Percentiles rank a stretch among this genome's conserved stretches.
Evolutionary conservation across 371 early-diverging fungal genomes (phyloP).

Genomic region (Mucor racemosus): DNA sequence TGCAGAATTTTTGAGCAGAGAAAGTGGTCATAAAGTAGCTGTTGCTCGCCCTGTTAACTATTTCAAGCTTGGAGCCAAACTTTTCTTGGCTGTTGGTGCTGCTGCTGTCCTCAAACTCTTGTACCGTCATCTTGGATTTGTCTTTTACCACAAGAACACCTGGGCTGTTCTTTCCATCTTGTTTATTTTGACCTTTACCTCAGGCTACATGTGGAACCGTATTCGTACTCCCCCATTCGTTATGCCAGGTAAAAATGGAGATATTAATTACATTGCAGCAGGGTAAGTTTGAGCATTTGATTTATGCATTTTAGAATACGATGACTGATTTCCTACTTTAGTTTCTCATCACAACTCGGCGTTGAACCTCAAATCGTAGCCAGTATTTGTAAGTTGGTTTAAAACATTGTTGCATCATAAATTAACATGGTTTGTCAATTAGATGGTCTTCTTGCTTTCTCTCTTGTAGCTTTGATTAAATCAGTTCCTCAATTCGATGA

Average conservation of each 20-base stretch:
- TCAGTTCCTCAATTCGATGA: constrained; percentile 47
- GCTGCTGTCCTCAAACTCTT: constrained; percentile 47
- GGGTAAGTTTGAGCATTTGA: constrained; percentile 32
- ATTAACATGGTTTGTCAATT: constrained; percentile 10
- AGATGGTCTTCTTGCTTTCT: constrained; percentile 64
- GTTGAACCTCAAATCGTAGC: constrained; percentile 82
- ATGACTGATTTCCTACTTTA: constrained; percentile 22
- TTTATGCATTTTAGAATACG: neutral
- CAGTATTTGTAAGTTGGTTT: constrained; percentile 67
- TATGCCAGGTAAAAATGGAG: constrained; percentile 60
- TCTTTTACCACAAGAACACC: constrained; percentile 61
- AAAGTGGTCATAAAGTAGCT: constrained; percentile 45
- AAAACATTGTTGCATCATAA: neutral
- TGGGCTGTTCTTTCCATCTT: constrained; percentile 64
- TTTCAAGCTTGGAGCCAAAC: constrained; percentile 43
- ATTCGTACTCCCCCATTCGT: constrained; percentile 81
- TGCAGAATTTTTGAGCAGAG: constrained; percentile 60
- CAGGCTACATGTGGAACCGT: constrained; percentile 91
- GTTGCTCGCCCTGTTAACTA: constrained; percentile 57
- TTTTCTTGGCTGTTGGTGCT: constrained; percentile 45
- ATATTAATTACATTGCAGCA: constrained; percentile 66
- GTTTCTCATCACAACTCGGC: constrained; percentile 80
- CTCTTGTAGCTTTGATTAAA: constrained; percentile 51
- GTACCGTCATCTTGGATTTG: constrained; percentile 51
- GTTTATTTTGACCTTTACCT: constrained; percentile 74